Evolutionary conservation across 805 yeast species (phyloP).

Genomic region (Saccharomycopsis sp.): DNA sequence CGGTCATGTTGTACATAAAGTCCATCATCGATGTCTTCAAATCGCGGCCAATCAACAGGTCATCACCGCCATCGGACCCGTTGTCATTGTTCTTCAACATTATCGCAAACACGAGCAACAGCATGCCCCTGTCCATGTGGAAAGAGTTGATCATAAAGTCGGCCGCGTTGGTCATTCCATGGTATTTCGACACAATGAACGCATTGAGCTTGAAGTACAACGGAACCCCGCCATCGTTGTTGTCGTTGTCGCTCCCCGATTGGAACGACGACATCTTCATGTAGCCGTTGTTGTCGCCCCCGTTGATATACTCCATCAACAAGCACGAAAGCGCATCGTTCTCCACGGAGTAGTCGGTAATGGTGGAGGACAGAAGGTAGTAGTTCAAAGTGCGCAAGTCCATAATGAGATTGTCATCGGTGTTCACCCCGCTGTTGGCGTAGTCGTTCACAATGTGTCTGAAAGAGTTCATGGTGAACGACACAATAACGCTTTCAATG

Average conservation of each 20-base stretch:
- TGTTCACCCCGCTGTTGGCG: too few species aligned
- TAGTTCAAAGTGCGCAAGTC: not conserved
- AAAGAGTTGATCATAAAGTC: not conserved
- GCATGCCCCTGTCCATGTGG: not conserved
- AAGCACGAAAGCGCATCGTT: not conserved
- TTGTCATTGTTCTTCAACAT: constrained; percentile 4
- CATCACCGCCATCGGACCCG: too few species aligned
- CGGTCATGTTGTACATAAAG: too few species aligned
- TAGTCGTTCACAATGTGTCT: too few species aligned
- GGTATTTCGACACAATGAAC: not conserved
- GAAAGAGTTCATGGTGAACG: too few species aligned
- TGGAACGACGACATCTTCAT: not conserved
- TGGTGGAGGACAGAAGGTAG: not conserved
- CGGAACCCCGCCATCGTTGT: not conserved
- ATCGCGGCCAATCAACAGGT: too few species aligned
- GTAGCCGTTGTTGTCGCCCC: not conserved
- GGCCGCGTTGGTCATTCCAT: not conserved
- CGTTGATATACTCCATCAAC: too few species aligned
- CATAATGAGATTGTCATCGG: too few species aligned
- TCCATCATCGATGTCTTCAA: not conserved
- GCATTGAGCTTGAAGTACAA: not conserved
- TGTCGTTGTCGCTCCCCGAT: not conserved
- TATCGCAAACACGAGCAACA: not conserved
- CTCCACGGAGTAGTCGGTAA: not conserved
- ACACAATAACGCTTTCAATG: too few species aligned